Percentiles rank a stretch among this genome's conserved stretches.
These are phyloP conservation scores for Xylaria sp. DNA, from an alignment of 2,329 filamentous ascomycete genomes.

Conservation along the genomic window DNA sequence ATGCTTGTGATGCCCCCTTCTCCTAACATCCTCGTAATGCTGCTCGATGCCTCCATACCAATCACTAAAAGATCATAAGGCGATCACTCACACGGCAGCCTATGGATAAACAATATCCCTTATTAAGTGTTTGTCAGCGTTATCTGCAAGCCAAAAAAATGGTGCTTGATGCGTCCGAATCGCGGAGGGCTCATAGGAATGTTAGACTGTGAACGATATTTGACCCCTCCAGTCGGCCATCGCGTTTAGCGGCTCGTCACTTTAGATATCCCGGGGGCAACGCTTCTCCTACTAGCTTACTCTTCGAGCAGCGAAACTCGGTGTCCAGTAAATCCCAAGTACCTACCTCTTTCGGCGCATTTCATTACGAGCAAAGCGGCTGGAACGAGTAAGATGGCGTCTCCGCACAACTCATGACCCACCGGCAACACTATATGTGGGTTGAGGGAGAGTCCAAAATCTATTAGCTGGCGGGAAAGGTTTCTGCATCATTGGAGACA, in stretches of 20 bases:
- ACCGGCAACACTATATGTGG: constrained; percentile 42
- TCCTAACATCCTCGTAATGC: neutral
- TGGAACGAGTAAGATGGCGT: constrained; percentile 44
- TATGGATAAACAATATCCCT: constrained; percentile 11
- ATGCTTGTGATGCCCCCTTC: neutral
- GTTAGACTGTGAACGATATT: constrained; percentile 30
- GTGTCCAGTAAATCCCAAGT: constrained; percentile 21
- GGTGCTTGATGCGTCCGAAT: constrained; percentile 32
- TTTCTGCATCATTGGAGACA: constrained; percentile 49
- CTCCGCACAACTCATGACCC: constrained; percentile 45
- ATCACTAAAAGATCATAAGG: neutral
- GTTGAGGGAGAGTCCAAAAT: constrained; percentile 40
- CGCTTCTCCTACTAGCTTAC: constrained; percentile 32
- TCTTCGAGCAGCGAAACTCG: constrained; percentile 37
- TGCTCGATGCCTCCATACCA: neutral
- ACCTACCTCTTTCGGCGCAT: constrained; percentile 52
- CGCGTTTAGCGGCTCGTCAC: constrained; percentile 22
- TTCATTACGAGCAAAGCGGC: constrained; percentile 51
- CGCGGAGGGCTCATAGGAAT: constrained; percentile 31
- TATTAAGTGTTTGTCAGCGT: neutral
- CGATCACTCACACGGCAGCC: neutral
- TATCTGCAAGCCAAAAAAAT: constrained; percentile 31
- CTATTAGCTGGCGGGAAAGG: constrained; percentile 53
- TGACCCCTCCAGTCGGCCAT: constrained; percentile 34
- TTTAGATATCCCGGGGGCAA: constrained; percentile 33